Percentiles rank a stretch among this genome's conserved stretches.
These are phyloP conservation scores for Cladosporium sp. DNA, from an alignment of 2,329 filamentous ascomycete genomes.

Conservation along the genomic window DNA sequence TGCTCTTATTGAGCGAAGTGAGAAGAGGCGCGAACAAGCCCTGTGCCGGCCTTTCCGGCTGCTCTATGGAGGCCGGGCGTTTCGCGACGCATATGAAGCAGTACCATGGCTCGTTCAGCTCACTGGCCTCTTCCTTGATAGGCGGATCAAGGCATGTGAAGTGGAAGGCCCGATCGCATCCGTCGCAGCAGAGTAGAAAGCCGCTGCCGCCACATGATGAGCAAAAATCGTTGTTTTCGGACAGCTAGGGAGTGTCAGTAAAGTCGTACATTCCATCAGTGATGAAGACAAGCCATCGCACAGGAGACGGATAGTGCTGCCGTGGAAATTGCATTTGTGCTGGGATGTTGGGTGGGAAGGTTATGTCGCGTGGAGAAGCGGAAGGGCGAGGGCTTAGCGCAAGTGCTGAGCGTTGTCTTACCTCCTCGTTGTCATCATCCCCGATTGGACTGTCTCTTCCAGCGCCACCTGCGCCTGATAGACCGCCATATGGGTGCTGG, in stretches of 20 bases:
- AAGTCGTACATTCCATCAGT: slow-evolving; percentile 10
- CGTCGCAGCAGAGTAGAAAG: slow-evolving; percentile 87
- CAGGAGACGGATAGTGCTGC: slow-evolving; percentile 21
- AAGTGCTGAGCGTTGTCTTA: slow-evolving; percentile 38
- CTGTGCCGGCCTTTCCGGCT: slow-evolving; percentile 30
- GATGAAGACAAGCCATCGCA: slow-evolving; percentile 15
- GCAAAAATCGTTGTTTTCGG: slow-evolving; percentile 82
- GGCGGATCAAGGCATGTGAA: slow-evolving; percentile 82
- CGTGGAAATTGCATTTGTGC: slow-evolving; percentile 26
- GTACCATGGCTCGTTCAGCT: slow-evolving; percentile 66
- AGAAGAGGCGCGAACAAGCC: slow-evolving; percentile 60
- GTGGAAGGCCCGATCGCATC: slow-evolving; percentile 84
- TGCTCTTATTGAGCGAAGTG: slow-evolving; percentile 36
- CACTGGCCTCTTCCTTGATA: slow-evolving; percentile 44
- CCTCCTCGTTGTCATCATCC: slow-evolving; percentile 52
- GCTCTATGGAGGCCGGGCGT: slow-evolving; percentile 22
- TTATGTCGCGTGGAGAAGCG: slow-evolving; percentile 16
- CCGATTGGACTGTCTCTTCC: slow-evolving; percentile 56
- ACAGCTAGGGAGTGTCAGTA: slow-evolving; percentile 34
- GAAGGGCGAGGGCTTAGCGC: slow-evolving; percentile 13
- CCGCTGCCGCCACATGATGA: slow-evolving; percentile 78
- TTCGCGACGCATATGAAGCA: slow-evolving; percentile 64
- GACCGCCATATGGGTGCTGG: slow-evolving; percentile 60
- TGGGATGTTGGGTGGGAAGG: slow-evolving; percentile 14
- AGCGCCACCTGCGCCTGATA: slow-evolving; percentile 58